Conservation (phyloP, 257 asterid species). For the Solanum appendiculatum region DNA sequence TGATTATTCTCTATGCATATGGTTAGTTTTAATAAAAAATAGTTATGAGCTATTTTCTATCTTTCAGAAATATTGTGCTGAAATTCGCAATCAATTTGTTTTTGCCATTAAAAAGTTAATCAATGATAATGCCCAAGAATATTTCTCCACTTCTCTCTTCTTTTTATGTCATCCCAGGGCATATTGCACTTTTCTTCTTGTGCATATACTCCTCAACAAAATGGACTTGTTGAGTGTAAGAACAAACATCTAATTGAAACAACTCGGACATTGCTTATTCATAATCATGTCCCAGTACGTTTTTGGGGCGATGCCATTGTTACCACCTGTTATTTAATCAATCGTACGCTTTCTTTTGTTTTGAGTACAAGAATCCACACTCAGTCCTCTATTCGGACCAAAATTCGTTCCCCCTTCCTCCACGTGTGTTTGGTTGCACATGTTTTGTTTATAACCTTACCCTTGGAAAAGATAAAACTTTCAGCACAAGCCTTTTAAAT, state of each 20-base stretch:
- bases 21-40: neutral
- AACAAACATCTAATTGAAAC: too few species aligned
- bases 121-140: neutral
- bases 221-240: neutral
- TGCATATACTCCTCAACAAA: neutral
- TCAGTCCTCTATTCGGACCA: neutral
- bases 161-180: neutral
- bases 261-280: neutral
- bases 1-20: neutral
- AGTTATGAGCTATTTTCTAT: neutral
- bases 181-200: neutral
- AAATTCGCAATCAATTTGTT: neutral
- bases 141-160: neutral
- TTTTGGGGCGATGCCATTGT: neutral
- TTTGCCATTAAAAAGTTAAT: neutral
- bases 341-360: neutral
- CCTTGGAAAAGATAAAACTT: neutral
- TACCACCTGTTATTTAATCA: neutral
- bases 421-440: neutral
- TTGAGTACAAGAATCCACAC: neutral
- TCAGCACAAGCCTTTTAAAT: neutral
- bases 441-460: neutral
- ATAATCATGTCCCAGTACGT: neutral
- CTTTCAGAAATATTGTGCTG: neutral
- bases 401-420: neutral